phyloP scores from a whole-genome alignment of 345 rosid species.

The Gynandropsis gynandra region DNA sequence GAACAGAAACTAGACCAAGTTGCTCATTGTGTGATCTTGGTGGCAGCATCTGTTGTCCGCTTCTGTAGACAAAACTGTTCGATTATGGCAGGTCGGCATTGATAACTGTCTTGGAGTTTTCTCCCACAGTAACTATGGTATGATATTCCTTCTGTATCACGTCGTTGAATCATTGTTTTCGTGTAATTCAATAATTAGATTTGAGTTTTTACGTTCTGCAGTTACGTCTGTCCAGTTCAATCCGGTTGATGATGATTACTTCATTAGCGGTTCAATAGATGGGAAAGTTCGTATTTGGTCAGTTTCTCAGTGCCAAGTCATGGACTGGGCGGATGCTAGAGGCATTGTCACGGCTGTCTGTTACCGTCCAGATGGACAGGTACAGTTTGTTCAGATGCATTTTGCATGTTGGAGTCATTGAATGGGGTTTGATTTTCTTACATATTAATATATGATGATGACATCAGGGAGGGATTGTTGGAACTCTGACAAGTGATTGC shows the following conservation, averaged over 20 bases:
- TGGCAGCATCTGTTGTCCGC: constrained; percentile 73
- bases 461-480: constrained; percentile 42
- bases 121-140: constrained; percentile 76
- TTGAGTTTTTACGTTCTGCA: constrained; percentile 29
- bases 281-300: constrained; percentile 88
- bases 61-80: constrained; percentile 69
- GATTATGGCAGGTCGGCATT: constrained; percentile 68
- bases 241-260: constrained; percentile 63
- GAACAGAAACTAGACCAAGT: constrained; percentile 37
- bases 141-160: constrained; percentile 5
- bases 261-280: constrained; percentile 82
- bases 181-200: no score
- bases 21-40: constrained; percentile 35
- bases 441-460: constrained; percentile 6
- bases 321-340: constrained; percentile 69
- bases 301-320: constrained; percentile 50
- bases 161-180: neutral
- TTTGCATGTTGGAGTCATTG: no score
- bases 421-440: no score
- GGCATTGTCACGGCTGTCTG: constrained; percentile 78
- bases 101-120: constrained; percentile 53
- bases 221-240: constrained; percentile 82
- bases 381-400: constrained; percentile 18
- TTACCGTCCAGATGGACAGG: constrained; percentile 86
- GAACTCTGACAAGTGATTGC: constrained; percentile 50